These are phyloP conservation scores for Sarocladium brachiariae DNA, from an alignment of 2,329 filamentous ascomycete species.

Conservation along the genomic window DNA sequence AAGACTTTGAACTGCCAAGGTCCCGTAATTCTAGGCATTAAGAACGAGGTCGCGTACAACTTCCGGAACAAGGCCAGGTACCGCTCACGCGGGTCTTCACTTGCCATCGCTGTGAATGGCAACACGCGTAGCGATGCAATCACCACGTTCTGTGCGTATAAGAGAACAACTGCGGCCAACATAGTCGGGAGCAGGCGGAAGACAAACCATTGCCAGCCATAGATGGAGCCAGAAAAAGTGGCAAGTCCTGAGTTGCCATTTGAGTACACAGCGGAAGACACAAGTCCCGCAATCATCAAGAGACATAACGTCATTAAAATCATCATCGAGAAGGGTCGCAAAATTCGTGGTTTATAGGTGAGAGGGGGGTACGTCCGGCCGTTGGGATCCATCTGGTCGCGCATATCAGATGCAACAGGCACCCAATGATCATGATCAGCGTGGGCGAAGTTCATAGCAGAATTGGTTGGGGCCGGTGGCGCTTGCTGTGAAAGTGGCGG, in stretches of 20 bases:
- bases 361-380: slow-evolving; percentile 42
- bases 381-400: slow-evolving; percentile 30
- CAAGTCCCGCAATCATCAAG: slow-evolving; percentile 64
- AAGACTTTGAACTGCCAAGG: slow-evolving; percentile 61
- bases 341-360: slow-evolving; percentile 62
- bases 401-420: slow-evolving; percentile 26
- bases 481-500: not conserved
- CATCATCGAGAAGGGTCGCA: slow-evolving; percentile 60
- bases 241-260: slow-evolving; percentile 56
- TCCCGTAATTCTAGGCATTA: slow-evolving; percentile 51
- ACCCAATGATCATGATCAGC: slow-evolving; percentile 21
- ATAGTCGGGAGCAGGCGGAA: slow-evolving; percentile 82
- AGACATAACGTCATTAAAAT: slow-evolving; percentile 55
- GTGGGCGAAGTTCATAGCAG: not conserved
- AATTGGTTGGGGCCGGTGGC: slow-evolving; percentile 7
- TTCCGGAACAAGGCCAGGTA: slow-evolving; percentile 61
- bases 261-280: slow-evolving; percentile 68
- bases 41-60: slow-evolving; percentile 63
- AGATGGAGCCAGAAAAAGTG: slow-evolving; percentile 58
- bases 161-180: slow-evolving; percentile 60
- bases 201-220: slow-evolving; percentile 71
- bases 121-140: slow-evolving; percentile 67
- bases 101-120: slow-evolving; percentile 73
- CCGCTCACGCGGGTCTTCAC: slow-evolving; percentile 50
- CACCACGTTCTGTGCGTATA: slow-evolving; percentile 73